These are phyloP conservation scores for Yarrowia divulgata DNA, from an alignment of 805 yeast genomes.

Conservation along the genomic window DNA sequence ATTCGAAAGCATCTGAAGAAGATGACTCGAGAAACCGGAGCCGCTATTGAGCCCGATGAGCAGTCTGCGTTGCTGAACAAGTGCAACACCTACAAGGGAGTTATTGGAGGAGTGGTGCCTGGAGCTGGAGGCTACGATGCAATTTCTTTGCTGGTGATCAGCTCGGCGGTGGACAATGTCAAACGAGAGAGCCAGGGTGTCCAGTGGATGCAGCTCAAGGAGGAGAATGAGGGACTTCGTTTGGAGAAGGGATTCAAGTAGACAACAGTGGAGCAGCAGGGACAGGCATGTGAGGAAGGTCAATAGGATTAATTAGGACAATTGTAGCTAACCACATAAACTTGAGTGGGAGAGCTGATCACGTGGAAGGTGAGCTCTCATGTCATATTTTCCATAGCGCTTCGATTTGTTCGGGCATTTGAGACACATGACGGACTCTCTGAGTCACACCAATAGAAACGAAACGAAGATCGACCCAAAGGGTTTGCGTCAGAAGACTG, in stretches of 20 bases:
- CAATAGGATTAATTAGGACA: no score
- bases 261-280: neutral
- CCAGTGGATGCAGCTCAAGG: conserved; percentile 71
- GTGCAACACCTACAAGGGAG: conserved; percentile 67
- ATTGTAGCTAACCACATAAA: no score
- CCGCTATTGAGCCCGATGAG: conserved; percentile 83
- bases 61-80: conserved; percentile 76
- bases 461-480: no score
- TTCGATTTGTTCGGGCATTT: no score
- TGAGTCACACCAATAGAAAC: no score
- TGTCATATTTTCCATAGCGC: no score
- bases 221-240: conserved; percentile 61
- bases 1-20: conserved; percentile 66
- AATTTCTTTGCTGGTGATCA: conserved; percentile 71
- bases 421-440: no score
- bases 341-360: no score
- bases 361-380: no score
- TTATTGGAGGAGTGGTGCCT: conserved; percentile 94
- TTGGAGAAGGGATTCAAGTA: conserved; percentile 56
- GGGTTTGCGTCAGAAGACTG: no score
- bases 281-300: neutral
- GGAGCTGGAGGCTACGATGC: conserved; percentile 99
- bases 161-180: conserved; percentile 53
- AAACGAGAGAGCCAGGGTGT: conserved; percentile 55
- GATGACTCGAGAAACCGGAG: conserved; percentile 72